Percentiles rank a stretch among this genome's conserved stretches.
phyloP scores from a whole-genome alignment of 352 stramenopile genomes.

The Phytopythium cucurbitacearum region DNA sequence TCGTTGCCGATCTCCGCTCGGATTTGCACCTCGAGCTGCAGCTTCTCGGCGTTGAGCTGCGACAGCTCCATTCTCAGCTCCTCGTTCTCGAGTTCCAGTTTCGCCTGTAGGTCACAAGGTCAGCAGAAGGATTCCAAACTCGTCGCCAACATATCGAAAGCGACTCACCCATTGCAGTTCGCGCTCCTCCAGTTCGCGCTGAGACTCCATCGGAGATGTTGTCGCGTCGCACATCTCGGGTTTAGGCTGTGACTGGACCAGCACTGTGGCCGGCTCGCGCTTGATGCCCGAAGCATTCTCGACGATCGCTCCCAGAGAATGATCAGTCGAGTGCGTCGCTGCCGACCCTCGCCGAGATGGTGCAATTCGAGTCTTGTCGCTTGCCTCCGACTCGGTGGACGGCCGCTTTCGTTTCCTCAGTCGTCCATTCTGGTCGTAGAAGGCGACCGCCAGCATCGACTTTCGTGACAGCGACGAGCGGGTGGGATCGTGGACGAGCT shows the following conservation, averaged over 20 bases:
- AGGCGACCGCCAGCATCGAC: slow-evolving; percentile 23
- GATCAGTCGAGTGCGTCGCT: too few relatives aligned
- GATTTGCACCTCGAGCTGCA: slow-evolving; percentile 59
- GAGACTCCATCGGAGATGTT: slow-evolving; percentile 29
- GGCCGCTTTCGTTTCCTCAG: slow-evolving; percentile 35
- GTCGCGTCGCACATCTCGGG: slow-evolving; percentile 11
- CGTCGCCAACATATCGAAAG: background rate
- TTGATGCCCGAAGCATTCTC: too few relatives aligned
- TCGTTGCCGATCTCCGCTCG: slow-evolving; percentile 64
- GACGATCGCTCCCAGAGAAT: too few relatives aligned
- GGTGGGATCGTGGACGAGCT: slow-evolving; percentile 71
- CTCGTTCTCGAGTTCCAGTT: slow-evolving; percentile 62
- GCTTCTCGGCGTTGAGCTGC: slow-evolving; percentile 44
- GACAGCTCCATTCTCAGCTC: slow-evolving; percentile 48
- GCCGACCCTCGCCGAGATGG: too few relatives aligned
- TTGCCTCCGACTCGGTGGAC: slow-evolving; percentile 14
- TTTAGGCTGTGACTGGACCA: slow-evolving; percentile 3
- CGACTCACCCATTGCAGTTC: slow-evolving; percentile 21
- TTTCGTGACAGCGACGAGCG: slow-evolving; percentile 32
- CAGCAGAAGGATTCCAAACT: slow-evolving; percentile 1
- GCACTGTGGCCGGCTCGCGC: too few relatives aligned
- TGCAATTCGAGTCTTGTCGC: background rate
- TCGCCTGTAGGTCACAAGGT: slow-evolving; percentile 11
- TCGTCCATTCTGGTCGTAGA: slow-evolving; percentile 48
- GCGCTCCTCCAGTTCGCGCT: slow-evolving; percentile 17